Conservation (phyloP, 2,329 filamentous ascomycete genomes). For the Botrytis tulipae region DNA sequence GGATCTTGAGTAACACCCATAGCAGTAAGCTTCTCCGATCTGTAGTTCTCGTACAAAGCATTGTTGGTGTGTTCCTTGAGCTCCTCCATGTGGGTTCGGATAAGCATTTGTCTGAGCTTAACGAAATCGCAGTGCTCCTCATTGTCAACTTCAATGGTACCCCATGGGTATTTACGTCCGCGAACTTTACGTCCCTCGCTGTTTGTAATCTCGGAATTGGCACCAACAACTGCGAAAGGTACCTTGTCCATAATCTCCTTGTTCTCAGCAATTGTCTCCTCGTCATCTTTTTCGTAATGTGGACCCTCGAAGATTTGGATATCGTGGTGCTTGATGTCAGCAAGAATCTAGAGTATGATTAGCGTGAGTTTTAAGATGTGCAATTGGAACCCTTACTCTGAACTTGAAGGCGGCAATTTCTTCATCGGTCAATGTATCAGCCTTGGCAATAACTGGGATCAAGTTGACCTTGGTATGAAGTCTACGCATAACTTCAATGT, state of each 20-base stretch:
- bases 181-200: slow-evolving; percentile 93
- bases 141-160: slow-evolving; percentile 98
- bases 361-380: slow-evolving; percentile 15
- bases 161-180: slow-evolving; percentile 96
- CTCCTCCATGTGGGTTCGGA: slow-evolving; percentile 99
- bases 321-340: slow-evolving; percentile 94
- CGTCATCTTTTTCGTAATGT: slow-evolving; percentile 96
- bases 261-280: slow-evolving; percentile 99
- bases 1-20: slow-evolving; percentile 99
- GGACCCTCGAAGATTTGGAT: slow-evolving; percentile 99
- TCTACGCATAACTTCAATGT: slow-evolving; percentile 99
- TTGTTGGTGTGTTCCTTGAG: slow-evolving; percentile 99
- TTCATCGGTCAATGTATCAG: slow-evolving; percentile 95
- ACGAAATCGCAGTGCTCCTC: slow-evolving; percentile 99
- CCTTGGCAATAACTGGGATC: slow-evolving; percentile 98
- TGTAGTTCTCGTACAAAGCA: slow-evolving; percentile 98
- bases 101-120: slow-evolving; percentile 99
- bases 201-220: slow-evolving; percentile 89
- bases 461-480: slow-evolving; percentile 99
- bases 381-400: slow-evolving; percentile 64
- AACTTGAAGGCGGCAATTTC: slow-evolving; percentile 94
- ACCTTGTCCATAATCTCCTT: slow-evolving; percentile 99
- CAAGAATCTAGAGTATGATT: slow-evolving; percentile 69
- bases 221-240: slow-evolving; percentile 95
- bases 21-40: slow-evolving; percentile 96